Percentiles rank a stretch among this genome's conserved stretches.
phyloP scores from a whole-genome alignment of 192 early-diverging fungal species.

The Chytriomyces confervae region DNA sequence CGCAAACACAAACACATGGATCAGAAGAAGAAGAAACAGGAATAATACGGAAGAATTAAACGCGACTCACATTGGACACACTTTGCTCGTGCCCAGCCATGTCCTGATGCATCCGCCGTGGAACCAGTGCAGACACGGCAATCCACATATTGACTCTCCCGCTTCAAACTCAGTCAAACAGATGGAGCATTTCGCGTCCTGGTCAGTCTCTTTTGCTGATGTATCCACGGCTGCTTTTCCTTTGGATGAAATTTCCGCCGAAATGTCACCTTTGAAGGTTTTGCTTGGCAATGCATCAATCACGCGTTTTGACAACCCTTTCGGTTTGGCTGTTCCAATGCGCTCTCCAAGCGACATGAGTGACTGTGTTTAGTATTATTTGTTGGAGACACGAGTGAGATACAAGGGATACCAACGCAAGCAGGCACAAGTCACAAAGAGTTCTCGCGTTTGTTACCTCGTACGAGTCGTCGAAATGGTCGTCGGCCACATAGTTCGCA shows the following conservation, averaged over 20 bases:
- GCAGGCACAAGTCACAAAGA: no score
- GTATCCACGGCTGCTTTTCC: background rate
- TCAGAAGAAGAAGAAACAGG: background rate
- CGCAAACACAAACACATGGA: background rate
- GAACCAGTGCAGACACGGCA: slow-evolving; percentile 30
- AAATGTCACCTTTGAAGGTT: background rate
- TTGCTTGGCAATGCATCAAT: slow-evolving; percentile 17
- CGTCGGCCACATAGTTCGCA: slow-evolving; percentile 22
- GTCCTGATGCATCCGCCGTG: slow-evolving; percentile 7
- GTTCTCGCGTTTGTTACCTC: background rate
- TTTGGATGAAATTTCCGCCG: background rate
- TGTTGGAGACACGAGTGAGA: background rate
- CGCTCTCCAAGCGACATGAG: slow-evolving; percentile 20
- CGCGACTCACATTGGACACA: slow-evolving; percentile 23
- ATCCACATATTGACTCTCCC: slow-evolving; percentile 11
- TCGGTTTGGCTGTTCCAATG: slow-evolving; percentile 22
- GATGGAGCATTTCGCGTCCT: slow-evolving; percentile 17
- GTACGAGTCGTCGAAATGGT: slow-evolving; percentile 23
- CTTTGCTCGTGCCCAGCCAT: slow-evolving; percentile 4
- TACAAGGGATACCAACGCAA: background rate
- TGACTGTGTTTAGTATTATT: background rate
- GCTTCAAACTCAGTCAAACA: slow-evolving; percentile 29
- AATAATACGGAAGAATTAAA: background rate
- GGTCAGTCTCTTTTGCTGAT: background rate
- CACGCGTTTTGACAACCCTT: background rate